phyloP scores from a whole-genome alignment of 306 rosid genomes.

The Gillenia trifoliata region DNA sequence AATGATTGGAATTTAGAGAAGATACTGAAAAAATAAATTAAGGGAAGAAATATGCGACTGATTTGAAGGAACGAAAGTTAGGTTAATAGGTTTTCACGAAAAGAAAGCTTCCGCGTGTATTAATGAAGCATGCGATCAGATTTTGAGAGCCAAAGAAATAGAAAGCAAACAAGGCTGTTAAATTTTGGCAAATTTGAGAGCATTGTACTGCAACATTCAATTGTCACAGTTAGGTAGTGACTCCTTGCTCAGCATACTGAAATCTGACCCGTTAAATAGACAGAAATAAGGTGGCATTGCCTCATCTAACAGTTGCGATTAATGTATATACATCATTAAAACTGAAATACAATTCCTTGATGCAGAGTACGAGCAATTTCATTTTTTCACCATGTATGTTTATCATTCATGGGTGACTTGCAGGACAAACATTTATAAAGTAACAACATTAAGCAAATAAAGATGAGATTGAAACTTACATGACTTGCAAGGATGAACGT shows the following conservation, averaged over 20 bases:
- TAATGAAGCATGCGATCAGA: background rate
- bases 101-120: background rate
- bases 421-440: too few species aligned
- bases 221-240: background rate
- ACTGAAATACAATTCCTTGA: background rate
- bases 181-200: background rate
- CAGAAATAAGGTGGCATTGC: background rate
- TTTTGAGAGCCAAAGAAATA: background rate
- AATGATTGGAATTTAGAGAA: background rate
- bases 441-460: background rate
- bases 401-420: background rate
- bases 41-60: background rate
- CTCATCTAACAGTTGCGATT: background rate
- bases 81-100: background rate
- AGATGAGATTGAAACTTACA: background rate
- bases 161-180: background rate
- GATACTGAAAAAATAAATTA: background rate
- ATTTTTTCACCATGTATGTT: background rate
- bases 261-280: too few species aligned
- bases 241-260: background rate
- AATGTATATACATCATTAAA: background rate
- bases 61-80: background rate
- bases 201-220: background rate
- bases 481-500: slow-evolving; percentile 21
- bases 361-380: background rate